Percentiles rank a stretch among this genome's conserved stretches.
phyloP scores from a whole-genome alignment of 371 early-diverging fungal species.

The Modicella reniformis region DNA sequence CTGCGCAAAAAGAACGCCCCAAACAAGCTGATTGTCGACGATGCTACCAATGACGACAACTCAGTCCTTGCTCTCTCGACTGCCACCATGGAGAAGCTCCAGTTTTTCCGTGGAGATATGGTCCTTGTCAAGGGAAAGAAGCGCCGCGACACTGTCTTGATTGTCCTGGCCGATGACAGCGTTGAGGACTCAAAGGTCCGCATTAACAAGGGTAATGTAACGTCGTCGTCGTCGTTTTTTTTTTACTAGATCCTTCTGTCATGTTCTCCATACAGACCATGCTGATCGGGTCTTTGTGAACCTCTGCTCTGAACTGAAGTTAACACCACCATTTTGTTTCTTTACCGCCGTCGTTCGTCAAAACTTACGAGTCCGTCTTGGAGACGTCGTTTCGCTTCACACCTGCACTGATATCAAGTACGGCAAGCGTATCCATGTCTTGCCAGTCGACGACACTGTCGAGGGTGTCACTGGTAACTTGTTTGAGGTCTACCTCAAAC shows the following conservation, averaged over 20 bases:
- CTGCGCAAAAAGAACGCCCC: conserved; percentile 94
- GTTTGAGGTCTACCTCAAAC: conserved; percentile 97
- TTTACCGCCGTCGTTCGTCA: conserved; percentile 84
- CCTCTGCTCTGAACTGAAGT: no score
- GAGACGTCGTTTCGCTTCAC: conserved; percentile 98
- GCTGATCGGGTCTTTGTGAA: no score
- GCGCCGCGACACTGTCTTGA: conserved; percentile 96
- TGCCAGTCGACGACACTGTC: conserved; percentile 98
- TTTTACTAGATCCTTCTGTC: no score
- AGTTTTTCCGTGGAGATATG: conserved; percentile 95
- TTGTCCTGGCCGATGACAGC: conserved; percentile 91
- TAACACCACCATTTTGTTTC: not conserved
- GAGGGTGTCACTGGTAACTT: conserved; percentile 97
- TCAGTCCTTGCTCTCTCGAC: conserved; percentile 91
- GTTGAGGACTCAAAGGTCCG: conserved; percentile 93
- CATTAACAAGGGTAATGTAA: conserved; percentile 86
- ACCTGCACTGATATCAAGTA: conserved; percentile 95
- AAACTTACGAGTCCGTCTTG: conserved; percentile 96
- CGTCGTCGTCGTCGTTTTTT: not conserved
- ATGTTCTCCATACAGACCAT: not conserved
- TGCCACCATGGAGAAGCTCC: conserved; percentile 92
- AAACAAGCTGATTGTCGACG: conserved; percentile 97
- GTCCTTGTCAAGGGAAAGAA: conserved; percentile 98
- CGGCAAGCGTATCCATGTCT: conserved; percentile 94
- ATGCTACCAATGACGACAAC: conserved; percentile 96